Conservation (phyloP, 139 green algal species). For the Gonium pectorale region DNA sequence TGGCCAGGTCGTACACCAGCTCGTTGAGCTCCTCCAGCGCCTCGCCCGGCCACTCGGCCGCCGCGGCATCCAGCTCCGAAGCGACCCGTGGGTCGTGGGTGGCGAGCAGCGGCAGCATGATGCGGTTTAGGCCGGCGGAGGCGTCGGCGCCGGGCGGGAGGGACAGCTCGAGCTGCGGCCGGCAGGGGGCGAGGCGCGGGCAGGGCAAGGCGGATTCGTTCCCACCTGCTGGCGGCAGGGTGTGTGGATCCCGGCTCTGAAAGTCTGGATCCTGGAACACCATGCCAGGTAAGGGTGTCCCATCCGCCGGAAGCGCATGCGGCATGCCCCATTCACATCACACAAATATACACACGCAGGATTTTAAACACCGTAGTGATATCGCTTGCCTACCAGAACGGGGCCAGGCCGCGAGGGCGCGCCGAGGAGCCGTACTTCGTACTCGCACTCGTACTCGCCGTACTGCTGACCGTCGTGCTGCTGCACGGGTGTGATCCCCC, state of each 20-base stretch:
- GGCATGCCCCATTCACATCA: neutral
- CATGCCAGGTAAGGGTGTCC: no score
- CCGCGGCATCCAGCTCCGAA: neutral
- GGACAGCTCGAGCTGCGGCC: neutral
- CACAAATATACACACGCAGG: neutral
- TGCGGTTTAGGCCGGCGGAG: no score
- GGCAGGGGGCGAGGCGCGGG: no score
- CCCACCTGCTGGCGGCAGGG: no score
- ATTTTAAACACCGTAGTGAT: no score
- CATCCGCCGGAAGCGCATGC: no score
- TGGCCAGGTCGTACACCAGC: constrained; percentile 5
- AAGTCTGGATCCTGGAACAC: no score
- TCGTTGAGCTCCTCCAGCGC: neutral
- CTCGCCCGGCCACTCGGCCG: neutral
- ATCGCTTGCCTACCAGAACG: no score
- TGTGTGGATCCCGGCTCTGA: no score
- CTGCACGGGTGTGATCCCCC: no score
- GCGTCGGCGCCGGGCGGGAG: neutral
- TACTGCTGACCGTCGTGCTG: neutral
- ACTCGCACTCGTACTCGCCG: neutral
- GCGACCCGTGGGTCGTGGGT: neutral
- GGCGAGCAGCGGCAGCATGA: neutral
- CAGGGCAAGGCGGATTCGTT: no score
- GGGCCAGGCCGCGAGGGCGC: neutral
- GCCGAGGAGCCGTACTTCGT: neutral